Conservation (phyloP, 768 basidiomycete genomes). For the Cystobasidium ongulense region DNA sequence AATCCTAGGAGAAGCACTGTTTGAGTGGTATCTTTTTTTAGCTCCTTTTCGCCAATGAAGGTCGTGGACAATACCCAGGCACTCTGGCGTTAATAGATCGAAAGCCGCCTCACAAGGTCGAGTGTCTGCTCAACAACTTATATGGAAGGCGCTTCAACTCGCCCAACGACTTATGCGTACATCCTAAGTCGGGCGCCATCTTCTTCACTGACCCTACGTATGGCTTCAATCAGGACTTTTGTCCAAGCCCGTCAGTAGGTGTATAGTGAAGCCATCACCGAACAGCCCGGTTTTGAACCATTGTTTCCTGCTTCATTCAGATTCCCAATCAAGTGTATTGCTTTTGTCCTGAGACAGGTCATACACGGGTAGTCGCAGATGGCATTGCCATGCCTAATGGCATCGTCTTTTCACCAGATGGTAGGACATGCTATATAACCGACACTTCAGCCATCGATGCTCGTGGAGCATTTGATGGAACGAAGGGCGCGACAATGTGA, state of each 20-base stretch:
- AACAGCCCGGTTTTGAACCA: no score
- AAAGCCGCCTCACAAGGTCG: neutral
- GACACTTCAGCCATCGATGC: constrained; percentile 34
- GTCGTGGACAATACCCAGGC: neutral
- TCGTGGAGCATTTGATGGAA: constrained; percentile 1
- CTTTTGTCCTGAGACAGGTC: constrained; percentile 59
- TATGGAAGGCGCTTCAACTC: constrained; percentile 75
- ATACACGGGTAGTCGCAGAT: constrained; percentile 65
- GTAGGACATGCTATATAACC: constrained; percentile 46
- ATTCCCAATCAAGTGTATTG: constrained; percentile 73
- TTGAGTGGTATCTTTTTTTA: neutral
- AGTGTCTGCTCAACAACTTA: constrained; percentile 61
- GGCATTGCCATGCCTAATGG: constrained; percentile 69
- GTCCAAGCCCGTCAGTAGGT: neutral
- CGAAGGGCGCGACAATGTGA: neutral
- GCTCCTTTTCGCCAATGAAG: neutral
- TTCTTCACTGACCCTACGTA: constrained; percentile 37
- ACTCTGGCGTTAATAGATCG: neutral
- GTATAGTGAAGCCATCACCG: no score
- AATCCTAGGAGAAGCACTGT: neutral
- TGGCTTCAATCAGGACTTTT: constrained; percentile 3
- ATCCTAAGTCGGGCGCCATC: constrained; percentile 47
- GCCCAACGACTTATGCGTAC: constrained; percentile 67
- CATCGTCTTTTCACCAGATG: constrained; percentile 62
- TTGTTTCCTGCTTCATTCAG: constrained; percentile 49